A percentile compares a stretch with the other conserved stretches of the same genome.
Evolutionary conservation across 2,329 filamentous ascomycete species (phyloP).

Genomic region (Penicillium sumatraense): DNA sequence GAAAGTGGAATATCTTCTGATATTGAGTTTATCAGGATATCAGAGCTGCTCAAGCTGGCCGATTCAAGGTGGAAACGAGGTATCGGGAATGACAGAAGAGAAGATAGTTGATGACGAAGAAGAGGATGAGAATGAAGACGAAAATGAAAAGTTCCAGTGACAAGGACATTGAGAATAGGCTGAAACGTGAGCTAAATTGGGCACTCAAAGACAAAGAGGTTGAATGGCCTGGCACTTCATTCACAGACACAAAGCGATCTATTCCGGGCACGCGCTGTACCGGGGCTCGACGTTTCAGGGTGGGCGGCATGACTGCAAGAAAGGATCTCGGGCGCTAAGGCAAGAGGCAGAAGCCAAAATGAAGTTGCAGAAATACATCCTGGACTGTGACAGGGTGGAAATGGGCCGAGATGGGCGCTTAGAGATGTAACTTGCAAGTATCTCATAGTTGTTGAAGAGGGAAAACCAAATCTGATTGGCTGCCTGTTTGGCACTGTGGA

Average conservation of each 20-base stretch:
- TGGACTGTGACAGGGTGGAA: slow-evolving; percentile 4
- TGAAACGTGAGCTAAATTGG: slow-evolving; percentile 15
- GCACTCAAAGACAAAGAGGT: slow-evolving; percentile 10
- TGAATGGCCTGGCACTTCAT: slow-evolving; percentile 8
- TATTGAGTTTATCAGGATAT: too few species aligned
- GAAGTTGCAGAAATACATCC: slow-evolving; percentile 11
- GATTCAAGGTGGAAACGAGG: slow-evolving; percentile 5
- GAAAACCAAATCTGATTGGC: too few species aligned
- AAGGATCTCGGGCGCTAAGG: slow-evolving; percentile 21
- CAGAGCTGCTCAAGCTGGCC: neutral
- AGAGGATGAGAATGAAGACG: too few species aligned
- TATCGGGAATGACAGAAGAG: slow-evolving; percentile 2
- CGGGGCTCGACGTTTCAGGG: slow-evolving; percentile 31
- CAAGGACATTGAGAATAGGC: slow-evolving; percentile 16
- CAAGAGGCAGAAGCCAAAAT: too few species aligned
- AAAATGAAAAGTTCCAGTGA: slow-evolving; percentile 1
- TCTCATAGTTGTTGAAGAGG: too few species aligned
- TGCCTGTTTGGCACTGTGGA: neutral
- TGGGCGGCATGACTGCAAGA: slow-evolving; percentile 22
- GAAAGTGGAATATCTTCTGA: too few species aligned
- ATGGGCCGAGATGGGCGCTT: neutral
- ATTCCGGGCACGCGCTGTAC: slow-evolving; percentile 39
- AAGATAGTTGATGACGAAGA: slow-evolving; percentile 5
- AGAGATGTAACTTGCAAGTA: neutral
- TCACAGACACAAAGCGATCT: slow-evolving; percentile 23